Evolutionary conservation across 2,329 filamentous ascomycete genomes (phyloP), one percentile per base, ranked within the genome.

Genomic region (Ophiostoma sp.): DNA sequence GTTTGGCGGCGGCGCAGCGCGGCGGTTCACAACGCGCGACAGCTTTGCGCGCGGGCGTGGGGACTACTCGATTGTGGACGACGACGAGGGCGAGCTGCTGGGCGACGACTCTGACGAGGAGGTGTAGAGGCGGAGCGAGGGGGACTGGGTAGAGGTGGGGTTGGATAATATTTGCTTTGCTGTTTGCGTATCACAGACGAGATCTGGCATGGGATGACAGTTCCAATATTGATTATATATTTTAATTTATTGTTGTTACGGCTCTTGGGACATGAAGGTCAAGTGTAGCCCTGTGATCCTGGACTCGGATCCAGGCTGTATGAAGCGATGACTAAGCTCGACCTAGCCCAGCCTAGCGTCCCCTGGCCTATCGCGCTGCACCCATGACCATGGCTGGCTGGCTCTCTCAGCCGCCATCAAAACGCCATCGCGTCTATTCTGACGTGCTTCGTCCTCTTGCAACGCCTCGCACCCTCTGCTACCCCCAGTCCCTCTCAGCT

Each of bases 41-140:
- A 94, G 91, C 70, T 99, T 99, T 79, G 90, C 93, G 5, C 86
- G 93, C 68, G 90, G 92, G 0, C 85, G 91, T 68, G 89, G 90
- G n/a, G 92, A 97, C 77, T 98, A 98, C 77, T 87, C 89, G 16
- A 85, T 89, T 74, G 92, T 97, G 66, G 93, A 96, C 74, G 91
- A 95, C 66, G 95, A 98, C 76, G 95, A 98, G 77, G 94, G 94
- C 65, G 94, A 98, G 81, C 81, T 99, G 73, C 80, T 99, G 47
- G 95, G 95, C 0, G 94, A 97, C 73, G 93, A 96, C 70, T 93
- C 92, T 73, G 94, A 97, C 72, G 93, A 97, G 75, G 94, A 97
- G 71, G 90, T 89, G 65, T 88, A 68, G 60, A 60, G 40, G 40
- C 8, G 4, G n/a, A 18, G 49, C 8, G 49, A 18, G n/a, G 45